Base-by-base conservation (phyloP, 768 basidiomycete species). In the Holtermanniella nyarrowii region DNA sequence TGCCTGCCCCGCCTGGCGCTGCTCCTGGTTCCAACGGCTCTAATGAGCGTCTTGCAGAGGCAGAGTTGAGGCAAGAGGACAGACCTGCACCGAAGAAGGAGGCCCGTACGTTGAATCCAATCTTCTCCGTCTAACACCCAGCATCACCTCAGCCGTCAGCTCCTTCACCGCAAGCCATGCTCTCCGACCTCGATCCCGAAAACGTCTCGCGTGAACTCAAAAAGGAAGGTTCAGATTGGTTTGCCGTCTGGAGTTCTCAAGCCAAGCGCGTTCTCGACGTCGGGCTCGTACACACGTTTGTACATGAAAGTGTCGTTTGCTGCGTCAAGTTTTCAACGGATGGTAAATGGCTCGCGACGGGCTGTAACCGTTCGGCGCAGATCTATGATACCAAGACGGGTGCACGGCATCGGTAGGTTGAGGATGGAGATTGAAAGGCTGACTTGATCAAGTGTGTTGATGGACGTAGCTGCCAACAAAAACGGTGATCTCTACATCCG, bases 291-390 rank as follows among this genome's bases (percentile, higher is more conserved):
- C 88, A 91, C 71, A 88, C 85, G 3, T 75, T 93, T n/a, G 81
- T 82, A 71, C 89, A 93, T 65, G 88, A 89, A 71, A 88, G 84
- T 53, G 84, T 85, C 21, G 84, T 85, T 7, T 87, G 91, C 62
- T 95, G 90, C 64, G 89, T 95, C 23, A 80, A 85, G 53, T 93
- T 95, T 74, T 93, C 88, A 47, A 86, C 88, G 13, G 90, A 97
- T 71, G 88, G 91, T 23, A 88, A 86, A 70, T 82, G 77, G 55
- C 79, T 96, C 26, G 93, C 93, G 25, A 96, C 93, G 3, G 93
- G 93, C 12, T 97, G 91, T 74, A 97, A 97, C 73, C 79, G 88
- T 40, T 88, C 88, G 0, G 88, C 90, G 18, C 90, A 95, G 71
- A 90, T 97, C 51, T 96, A 86, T 69, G 88, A 96, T 67, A 85